A percentile compares a stretch with the other conserved stretches of the same genome.
phyloP scores from a whole-genome alignment of 78 protist species.

The slime mould (Dictyostelium discoideum) region DNA sequence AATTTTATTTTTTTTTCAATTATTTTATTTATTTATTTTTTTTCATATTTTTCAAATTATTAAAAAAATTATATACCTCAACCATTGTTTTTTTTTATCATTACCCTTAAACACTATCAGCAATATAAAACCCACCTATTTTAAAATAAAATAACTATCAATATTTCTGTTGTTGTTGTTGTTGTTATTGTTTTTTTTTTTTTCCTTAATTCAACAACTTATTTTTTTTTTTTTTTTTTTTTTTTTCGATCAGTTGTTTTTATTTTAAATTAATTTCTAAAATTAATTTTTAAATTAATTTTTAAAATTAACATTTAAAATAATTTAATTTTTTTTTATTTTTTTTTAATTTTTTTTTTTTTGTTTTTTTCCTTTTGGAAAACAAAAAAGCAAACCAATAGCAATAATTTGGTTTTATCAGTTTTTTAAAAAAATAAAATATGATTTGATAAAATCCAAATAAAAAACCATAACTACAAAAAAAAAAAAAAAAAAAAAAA shows the following conservation, averaged over 20 bases:
- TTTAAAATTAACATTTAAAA: no score
- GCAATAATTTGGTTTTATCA: background rate
- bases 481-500: no score
- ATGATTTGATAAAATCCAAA: background rate
- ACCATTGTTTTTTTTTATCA: no score
- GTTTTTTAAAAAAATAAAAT: background rate
- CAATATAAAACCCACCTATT: background rate
- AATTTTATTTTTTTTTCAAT: background rate
- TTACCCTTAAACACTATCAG: background rate
- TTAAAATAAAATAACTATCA: background rate
- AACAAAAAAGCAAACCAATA: background rate
- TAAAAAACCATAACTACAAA: background rate
- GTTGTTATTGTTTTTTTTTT: no score
- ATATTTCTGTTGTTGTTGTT: background rate
- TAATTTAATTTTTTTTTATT: no score
- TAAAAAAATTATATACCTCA: background rate
- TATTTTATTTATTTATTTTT: no score
- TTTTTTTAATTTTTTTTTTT: no score
- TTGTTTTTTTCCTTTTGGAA: background rate
- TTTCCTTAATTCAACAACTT: background rate
- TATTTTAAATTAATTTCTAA: no score
- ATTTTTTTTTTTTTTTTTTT: no score
- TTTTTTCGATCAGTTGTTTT: background rate
- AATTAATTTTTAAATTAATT: no score
- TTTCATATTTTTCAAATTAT: no score